Conservation (phyloP, 1,284 basidiomycete genomes). For the Trametes sp. region DNA sequence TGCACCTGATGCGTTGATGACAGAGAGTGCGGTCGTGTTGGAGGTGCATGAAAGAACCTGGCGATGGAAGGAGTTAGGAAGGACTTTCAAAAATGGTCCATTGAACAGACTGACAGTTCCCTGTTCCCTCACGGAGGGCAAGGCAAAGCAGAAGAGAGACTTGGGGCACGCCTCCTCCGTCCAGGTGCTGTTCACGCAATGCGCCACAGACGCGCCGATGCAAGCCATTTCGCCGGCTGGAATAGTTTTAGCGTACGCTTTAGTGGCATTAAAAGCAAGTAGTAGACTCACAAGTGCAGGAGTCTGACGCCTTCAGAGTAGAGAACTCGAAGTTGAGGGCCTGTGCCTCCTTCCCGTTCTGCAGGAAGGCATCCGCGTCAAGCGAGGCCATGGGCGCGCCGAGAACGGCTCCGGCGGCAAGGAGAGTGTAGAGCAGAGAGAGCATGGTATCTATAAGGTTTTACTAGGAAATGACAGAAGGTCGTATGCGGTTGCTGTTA, state of each 20-base stretch:
- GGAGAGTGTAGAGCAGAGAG: slow-evolving; percentile 32
- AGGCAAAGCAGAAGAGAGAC: slow-evolving; percentile 53
- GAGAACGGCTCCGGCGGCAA: slow-evolving; percentile 28
- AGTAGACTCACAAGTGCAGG: slow-evolving; percentile 51
- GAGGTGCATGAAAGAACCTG: slow-evolving; percentile 58
- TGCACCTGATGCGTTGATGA: slow-evolving; percentile 54
- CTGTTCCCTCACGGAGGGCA: slow-evolving; percentile 49
- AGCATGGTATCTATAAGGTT: slow-evolving; percentile 16
- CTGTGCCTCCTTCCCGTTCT: slow-evolving; percentile 58
- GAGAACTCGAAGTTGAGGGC: slow-evolving; percentile 55
- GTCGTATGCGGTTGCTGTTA: background rate
- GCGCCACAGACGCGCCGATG: slow-evolving; percentile 47
- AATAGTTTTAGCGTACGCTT: background rate
- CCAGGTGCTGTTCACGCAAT: slow-evolving; percentile 53
- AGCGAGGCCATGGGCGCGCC: slow-evolving; percentile 46
- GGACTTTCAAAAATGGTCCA: too few species aligned
- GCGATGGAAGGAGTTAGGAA: too few species aligned
- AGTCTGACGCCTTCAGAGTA: slow-evolving; percentile 45
- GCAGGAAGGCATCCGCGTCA: slow-evolving; percentile 48
- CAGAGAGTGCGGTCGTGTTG: slow-evolving; percentile 47
- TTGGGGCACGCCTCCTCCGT: slow-evolving; percentile 45
- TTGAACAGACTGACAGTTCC: slow-evolving; percentile 54
- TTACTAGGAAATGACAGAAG: background rate
- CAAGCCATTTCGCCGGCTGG: slow-evolving; percentile 55
- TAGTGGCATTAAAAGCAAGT: background rate